These are phyloP conservation scores for Atkinsonella hypoxylon DNA, from an alignment of 2,329 filamentous ascomycete genomes.

Conservation along the genomic window DNA sequence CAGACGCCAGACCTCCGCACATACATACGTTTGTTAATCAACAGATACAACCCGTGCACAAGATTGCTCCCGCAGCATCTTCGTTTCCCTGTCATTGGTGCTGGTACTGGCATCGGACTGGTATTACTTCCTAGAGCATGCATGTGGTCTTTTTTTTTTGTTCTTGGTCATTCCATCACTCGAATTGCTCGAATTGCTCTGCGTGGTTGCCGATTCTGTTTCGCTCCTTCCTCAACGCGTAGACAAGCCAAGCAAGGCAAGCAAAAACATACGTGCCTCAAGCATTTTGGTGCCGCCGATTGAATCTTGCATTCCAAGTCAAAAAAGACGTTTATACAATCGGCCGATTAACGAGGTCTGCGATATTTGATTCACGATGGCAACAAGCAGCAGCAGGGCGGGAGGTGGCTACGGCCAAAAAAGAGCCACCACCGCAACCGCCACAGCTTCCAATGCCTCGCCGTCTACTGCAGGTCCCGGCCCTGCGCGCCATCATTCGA, in stretches of 20 bases:
- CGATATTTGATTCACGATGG: not conserved
- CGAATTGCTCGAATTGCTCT: not conserved
- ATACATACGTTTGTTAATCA: no score
- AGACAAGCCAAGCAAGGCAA: no score
- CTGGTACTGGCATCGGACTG: no score
- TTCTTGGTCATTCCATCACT: not conserved
- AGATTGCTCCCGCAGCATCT: no score
- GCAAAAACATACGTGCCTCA: no score
- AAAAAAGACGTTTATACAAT: not conserved
- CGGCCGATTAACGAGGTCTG: no score
- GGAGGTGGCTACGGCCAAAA: not conserved
- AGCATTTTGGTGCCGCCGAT: no score
- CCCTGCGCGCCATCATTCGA: conserved; percentile 2
- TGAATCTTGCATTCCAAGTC: not conserved
- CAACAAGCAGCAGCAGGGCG: not conserved
- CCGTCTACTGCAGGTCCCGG: conserved; percentile 4
- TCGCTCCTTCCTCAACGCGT: not conserved
- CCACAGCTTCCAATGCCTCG: not conserved
- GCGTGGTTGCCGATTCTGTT: not conserved
- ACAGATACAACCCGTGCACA: no score
- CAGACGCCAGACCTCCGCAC: not conserved
- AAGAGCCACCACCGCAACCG: not conserved
- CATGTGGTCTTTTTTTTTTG: not conserved
- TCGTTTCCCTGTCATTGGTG: no score
- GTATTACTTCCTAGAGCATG: no score